A percentile compares a stretch with the other conserved stretches of the same genome.
Evolutionary conservation across 495 filamentous ascomycete genomes (phyloP).

Genomic region (Thermochaetoides thermophila): DNA sequence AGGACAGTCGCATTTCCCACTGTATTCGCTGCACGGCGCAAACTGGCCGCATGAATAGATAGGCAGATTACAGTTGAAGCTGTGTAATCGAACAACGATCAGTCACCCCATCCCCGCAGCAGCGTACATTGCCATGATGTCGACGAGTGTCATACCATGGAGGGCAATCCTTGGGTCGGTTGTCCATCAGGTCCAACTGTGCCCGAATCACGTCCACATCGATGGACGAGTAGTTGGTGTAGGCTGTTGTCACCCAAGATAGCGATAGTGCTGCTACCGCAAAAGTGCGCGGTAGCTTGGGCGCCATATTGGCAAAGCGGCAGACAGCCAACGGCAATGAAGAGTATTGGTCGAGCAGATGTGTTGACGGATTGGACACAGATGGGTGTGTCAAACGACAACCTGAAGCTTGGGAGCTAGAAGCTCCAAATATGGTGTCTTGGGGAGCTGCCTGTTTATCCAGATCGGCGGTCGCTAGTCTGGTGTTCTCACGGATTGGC

Average conservation of each 20-base stretch:
- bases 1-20: conserved; percentile 83
- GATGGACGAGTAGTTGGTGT: conserved; percentile 29
- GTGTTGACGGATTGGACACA: too few relatives aligned
- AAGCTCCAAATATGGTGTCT: too few relatives aligned
- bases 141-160: conserved; percentile 53
- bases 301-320: conserved; percentile 22
- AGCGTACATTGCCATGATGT: too few relatives aligned
- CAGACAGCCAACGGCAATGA: neutral
- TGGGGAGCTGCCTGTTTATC: too few relatives aligned
- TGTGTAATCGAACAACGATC: too few relatives aligned
- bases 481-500: too few relatives aligned
- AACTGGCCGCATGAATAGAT: conserved; percentile 83
- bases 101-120: too few relatives aligned
- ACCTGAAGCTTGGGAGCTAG: too few relatives aligned
- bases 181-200: conserved; percentile 34
- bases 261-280: conserved; percentile 26
- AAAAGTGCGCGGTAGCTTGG: conserved; percentile 17
- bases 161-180: conserved; percentile 44
- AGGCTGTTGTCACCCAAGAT: conserved; percentile 26
- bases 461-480: too few relatives aligned
- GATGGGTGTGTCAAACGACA: too few relatives aligned
- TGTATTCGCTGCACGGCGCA: conserved; percentile 67
- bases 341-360: too few relatives aligned
- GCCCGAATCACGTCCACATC: conserved; percentile 39
- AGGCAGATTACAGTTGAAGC: conserved; percentile 96